phyloP scores from a whole-genome alignment of 257 asterid genomes.

The Jacaranda mimosifolia region DNA sequence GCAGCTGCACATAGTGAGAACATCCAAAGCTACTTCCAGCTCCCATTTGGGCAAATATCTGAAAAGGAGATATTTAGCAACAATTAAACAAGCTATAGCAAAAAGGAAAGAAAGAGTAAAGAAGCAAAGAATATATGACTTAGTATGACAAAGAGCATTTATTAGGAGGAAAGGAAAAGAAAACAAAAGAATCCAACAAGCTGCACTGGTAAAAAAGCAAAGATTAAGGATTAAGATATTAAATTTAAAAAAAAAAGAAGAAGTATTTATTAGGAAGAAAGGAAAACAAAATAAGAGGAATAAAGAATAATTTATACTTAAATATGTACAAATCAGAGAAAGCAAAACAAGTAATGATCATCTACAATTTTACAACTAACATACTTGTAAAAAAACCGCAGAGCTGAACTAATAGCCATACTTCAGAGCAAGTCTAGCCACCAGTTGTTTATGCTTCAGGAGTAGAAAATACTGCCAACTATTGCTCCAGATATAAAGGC shows the following conservation, averaged over 20 bases:
- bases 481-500: slow-evolving; percentile 72
- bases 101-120: slow-evolving; percentile 19
- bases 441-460: slow-evolving; percentile 82
- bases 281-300: background rate
- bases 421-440: slow-evolving; percentile 90
- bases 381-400: slow-evolving; percentile 30
- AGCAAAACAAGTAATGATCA: slow-evolving; percentile 14
- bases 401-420: slow-evolving; percentile 55
- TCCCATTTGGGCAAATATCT: slow-evolving; percentile 86
- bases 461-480: slow-evolving; percentile 97
- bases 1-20: slow-evolving; percentile 95
- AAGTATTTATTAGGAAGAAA: background rate
- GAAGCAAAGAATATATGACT: slow-evolving; percentile 9
- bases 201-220: slow-evolving; percentile 23
- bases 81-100: slow-evolving; percentile 23
- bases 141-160: background rate
- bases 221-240: background rate
- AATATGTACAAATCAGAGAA: slow-evolving; percentile 24
- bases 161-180: background rate
- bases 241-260: no score
- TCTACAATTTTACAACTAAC: slow-evolving; percentile 18
- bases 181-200: background rate
- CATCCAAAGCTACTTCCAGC: slow-evolving; percentile 94
- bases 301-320: slow-evolving; percentile 18
- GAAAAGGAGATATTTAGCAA: no score